Evolutionary conservation across 176 grass and related monocot species (phyloP), one percentile per base, ranked within the genome.

Genomic region (Tuctoria greenei): DNA sequence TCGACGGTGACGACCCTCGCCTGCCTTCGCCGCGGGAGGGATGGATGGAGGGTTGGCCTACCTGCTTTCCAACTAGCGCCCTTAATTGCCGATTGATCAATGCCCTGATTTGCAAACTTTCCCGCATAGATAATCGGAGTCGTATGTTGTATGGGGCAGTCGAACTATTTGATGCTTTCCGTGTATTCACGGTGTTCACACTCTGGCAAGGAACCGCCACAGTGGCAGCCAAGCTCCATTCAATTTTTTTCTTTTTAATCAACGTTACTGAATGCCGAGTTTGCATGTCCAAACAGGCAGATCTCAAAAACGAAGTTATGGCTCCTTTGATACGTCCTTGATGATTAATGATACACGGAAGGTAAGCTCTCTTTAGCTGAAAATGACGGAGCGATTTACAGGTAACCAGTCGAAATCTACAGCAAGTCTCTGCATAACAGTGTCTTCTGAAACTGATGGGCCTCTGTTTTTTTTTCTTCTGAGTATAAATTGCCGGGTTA

Each of bases 71-170:
- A 75, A 84, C 75, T 37, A 36, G 81, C 80, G 11, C 55, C 64
- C 69, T 88, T 88, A 79, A 83, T 79, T 60, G 66, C 61, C 41
- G 41, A 60, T 47, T 49, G 38, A 71, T 51, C 67, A 7, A 51
- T 11, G n/a, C 28, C 39, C n/a, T n/a, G 61, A 55, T 68, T 20
- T 8, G 42, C 12, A 36, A 64, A 46, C 85, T 83, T 87, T 87
- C 62, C 1, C 15, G 52, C 36, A 61, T 83, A 78, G 74, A 55
- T 39, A 5, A 4, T 16, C 10, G 26, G 37, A 38, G 21, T 18
- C 28, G 36, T 11, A n/a, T n/a, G n/a, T n/a, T n/a, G n/a, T n/a
- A n/a, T n/a, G n/a, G n/a, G n/a, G n/a, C n/a, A n/a, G n/a, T n/a
- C n/a, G n/a, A n/a, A n/a, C n/a, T n/a, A n/a, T n/a, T n/a, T n/a